Evolutionary conservation across 805 yeast genomes (phyloP), one percentile per base, ranked within the genome.

Genomic region (Metschnikowia borealis): DNA sequence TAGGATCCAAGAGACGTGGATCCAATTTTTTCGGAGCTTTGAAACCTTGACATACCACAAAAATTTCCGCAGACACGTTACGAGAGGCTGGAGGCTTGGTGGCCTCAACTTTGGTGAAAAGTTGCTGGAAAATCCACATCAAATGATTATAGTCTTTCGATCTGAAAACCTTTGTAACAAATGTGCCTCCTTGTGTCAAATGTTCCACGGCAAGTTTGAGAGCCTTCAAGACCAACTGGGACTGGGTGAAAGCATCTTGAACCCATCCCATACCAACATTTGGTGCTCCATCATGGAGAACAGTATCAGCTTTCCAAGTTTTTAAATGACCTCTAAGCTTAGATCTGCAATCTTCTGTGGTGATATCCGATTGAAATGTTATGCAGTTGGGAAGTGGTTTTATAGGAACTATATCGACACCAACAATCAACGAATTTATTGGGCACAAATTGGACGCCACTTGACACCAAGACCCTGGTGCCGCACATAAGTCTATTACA

Each of bases 201-300:
- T 94, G 90, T 70, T 94, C 99, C 13, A 85, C 96, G 0, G 99
- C 99, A 53, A 94, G 77, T 67, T 85, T 89, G 62, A 94, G 77
- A 32, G 98, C 96, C 73, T 91, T 96, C 58, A 94, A 75, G 31
- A 96, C 95, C 60, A 94, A 82, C 65, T 92, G 98, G 26, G 97
- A 89, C 73, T 94, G 99, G 1, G 98, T 89, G 72, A 89, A 94
- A 1, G 99, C 99, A 82, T 94, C 99, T 70, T 94, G 99, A 18
- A 88, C 94, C 99, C 99, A 94, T n/a, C 96, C 96, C 64, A 94
- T 79, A 85, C 99, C 99, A 61, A 94, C 98, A 64, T 94, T 94
- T 31, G 99, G 99, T 29, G 99, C 99, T 84, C 99, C 99, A 79
- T 94, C 99, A 71, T 94, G 99, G 64, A 94, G 74, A 17, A 94